phyloP scores from a whole-genome alignment of 129 eudicot genomes.

The Mikania micrantha region DNA sequence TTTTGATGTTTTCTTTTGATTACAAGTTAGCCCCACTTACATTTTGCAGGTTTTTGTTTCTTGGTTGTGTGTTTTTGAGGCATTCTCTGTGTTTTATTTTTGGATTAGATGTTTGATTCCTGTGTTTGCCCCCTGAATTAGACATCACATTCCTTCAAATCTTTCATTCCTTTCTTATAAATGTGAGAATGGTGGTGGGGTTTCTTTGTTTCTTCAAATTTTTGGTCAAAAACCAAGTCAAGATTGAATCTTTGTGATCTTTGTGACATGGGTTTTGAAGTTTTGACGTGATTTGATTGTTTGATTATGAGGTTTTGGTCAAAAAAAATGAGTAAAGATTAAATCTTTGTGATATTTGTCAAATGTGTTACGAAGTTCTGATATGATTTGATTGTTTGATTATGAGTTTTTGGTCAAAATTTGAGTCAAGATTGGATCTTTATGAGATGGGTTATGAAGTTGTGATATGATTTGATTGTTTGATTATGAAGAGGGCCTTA shows the following conservation, averaged over 20 bases:
- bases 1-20: constrained; percentile 37
- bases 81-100: constrained; percentile 50
- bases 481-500: constrained; percentile 16
- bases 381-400: no score
- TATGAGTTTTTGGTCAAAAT: neutral
- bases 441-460: constrained; percentile 19
- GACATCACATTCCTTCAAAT: no score
- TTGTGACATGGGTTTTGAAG: constrained; percentile 15
- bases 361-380: constrained; percentile 13
- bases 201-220: neutral
- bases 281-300: neutral
- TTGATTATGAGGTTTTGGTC: neutral
- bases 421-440: constrained; percentile 22
- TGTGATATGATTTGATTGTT: constrained; percentile 10
- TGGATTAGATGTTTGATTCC: constrained; percentile 43
- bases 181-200: constrained; percentile 23
- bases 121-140: constrained; percentile 33
- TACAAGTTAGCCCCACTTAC: constrained; percentile 67
- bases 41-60: constrained; percentile 74
- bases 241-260: constrained; percentile 17
- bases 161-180: constrained; percentile 5
- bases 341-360: neutral
- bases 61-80: constrained; percentile 74
- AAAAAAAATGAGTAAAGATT: neutral
- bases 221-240: constrained; percentile 7